These are phyloP conservation scores for Talaromyces trachyspermus DNA, from an alignment of 495 filamentous ascomycete species.

Conservation along the genomic window DNA sequence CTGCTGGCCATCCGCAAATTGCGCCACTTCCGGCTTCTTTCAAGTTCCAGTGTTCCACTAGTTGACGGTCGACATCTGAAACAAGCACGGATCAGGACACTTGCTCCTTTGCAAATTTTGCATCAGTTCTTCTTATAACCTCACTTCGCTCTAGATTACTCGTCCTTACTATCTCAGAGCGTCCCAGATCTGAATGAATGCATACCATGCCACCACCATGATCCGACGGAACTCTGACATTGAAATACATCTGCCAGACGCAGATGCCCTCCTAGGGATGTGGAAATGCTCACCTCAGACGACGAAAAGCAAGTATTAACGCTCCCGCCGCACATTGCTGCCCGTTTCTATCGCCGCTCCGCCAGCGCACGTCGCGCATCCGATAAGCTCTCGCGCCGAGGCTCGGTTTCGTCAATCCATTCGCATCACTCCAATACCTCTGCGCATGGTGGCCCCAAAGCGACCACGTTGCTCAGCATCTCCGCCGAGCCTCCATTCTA, in stretches of 20 bases:
- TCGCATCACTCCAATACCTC: conserved; percentile 62
- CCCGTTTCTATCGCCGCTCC: conserved; percentile 71
- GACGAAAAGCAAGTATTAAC: conserved; percentile 39
- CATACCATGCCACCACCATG: conserved; percentile 22
- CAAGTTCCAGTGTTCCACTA: conserved; percentile 4
- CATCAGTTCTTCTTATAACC: not conserved
- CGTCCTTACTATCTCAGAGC: not conserved
- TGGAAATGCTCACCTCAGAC: conserved; percentile 43
- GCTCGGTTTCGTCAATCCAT: conserved; percentile 81
- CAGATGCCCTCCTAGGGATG: conserved; percentile 27
- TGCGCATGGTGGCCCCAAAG: conserved; percentile 62
- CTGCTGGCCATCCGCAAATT: no score
- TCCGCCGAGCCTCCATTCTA: conserved; percentile 84
- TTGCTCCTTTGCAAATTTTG: not conserved
- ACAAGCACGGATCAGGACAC: conserved; percentile 1
- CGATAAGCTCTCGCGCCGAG: conserved; percentile 77
- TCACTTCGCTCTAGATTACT: not conserved
- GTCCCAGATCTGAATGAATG: not conserved
- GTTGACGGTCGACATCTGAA: conserved; percentile 6
- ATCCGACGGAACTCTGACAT: conserved; percentile 43
- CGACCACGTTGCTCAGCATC: conserved; percentile 79
- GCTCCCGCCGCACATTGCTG: conserved; percentile 76
- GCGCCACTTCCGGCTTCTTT: conserved; percentile 5
- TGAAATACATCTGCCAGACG: conserved; percentile 39
- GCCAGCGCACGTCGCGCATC: conserved; percentile 71